A percentile compares a stretch with the other conserved stretches of the same genome.
Conservation (phyloP, 176 grass and related monocot species). For the Aegilops tauschii region DNA sequence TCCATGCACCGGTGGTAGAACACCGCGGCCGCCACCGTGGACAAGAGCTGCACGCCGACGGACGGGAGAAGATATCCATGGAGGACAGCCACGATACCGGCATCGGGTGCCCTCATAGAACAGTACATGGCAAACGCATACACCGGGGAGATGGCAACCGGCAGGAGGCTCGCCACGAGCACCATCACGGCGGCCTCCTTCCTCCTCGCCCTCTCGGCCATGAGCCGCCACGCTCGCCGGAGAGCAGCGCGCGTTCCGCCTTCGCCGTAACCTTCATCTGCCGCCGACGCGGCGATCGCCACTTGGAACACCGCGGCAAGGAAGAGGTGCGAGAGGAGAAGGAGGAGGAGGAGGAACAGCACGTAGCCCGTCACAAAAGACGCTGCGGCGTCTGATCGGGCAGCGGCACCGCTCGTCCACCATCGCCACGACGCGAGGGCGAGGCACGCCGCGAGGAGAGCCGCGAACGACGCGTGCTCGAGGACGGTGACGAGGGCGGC, state of each 20-base stretch:
- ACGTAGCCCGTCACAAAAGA: background rate
- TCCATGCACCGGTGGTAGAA: slow-evolving; percentile 14
- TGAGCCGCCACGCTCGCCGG: background rate
- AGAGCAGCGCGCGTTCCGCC: background rate
- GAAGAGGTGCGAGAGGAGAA: background rate
- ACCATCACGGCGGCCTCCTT: slow-evolving; percentile 16
- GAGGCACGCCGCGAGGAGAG: background rate
- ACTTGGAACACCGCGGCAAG: background rate
- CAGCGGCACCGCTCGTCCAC: background rate
- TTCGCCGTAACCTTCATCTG: background rate
- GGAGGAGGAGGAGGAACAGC: background rate
- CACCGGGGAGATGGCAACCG: background rate
- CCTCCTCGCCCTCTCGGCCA: background rate
- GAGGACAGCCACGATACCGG: background rate
- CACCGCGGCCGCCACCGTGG: background rate
- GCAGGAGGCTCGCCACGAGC: background rate
- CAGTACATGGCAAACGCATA: background rate
- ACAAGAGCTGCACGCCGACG: background rate
- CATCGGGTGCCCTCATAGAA: too few species aligned
- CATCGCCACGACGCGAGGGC: background rate
- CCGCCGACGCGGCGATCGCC: background rate
- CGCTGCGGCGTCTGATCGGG: background rate
- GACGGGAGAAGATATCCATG: background rate
- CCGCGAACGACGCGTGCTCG: background rate
- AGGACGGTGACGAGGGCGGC: background rate